Evolutionary conservation across 2,329 filamentous ascomycete species (phyloP).

Genomic region (Aspergillus tanneri): DNA sequence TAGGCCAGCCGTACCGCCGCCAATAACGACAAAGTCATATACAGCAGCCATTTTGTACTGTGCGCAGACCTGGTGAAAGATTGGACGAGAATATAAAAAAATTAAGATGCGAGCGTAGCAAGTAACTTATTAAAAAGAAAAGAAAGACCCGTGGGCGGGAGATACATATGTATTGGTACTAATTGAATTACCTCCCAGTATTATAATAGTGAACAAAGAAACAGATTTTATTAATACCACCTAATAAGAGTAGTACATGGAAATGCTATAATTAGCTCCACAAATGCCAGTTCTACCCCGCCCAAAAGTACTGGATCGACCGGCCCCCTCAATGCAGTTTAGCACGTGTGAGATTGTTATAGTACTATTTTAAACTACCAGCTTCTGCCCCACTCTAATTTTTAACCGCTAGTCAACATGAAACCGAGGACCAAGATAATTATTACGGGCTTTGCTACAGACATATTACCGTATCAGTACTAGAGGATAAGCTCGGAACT

Average conservation of each 20-base stretch:
- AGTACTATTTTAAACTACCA: background rate
- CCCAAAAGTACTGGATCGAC: constrained; percentile 1
- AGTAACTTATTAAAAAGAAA: background rate
- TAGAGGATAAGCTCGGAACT: background rate
- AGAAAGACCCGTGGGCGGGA: background rate
- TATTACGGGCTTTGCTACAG: background rate
- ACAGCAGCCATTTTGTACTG: constrained; percentile 7
- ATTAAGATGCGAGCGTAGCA: background rate
- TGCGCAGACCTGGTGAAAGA: background rate
- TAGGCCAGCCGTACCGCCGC: constrained; percentile 10
- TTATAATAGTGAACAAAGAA: constrained; percentile 2
- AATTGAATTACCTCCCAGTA: background rate
- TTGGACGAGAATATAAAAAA: constrained; percentile 1
- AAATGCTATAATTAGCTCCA: constrained; percentile 2
- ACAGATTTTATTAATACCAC: constrained; percentile 3
- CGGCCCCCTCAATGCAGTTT: constrained; percentile 3
- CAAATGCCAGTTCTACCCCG: constrained; percentile 3
- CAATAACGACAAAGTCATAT: constrained; percentile 10
- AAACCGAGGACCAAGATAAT: background rate
- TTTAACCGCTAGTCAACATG: background rate
- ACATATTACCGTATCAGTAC: background rate
- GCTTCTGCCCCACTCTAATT: background rate
- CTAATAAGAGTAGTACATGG: constrained; percentile 1
- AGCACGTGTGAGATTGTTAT: background rate
- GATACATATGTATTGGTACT: background rate